Evolutionary conservation across 2,329 filamentous ascomycete genomes (phyloP).

Genomic region (Scedosporium boydii): DNA sequence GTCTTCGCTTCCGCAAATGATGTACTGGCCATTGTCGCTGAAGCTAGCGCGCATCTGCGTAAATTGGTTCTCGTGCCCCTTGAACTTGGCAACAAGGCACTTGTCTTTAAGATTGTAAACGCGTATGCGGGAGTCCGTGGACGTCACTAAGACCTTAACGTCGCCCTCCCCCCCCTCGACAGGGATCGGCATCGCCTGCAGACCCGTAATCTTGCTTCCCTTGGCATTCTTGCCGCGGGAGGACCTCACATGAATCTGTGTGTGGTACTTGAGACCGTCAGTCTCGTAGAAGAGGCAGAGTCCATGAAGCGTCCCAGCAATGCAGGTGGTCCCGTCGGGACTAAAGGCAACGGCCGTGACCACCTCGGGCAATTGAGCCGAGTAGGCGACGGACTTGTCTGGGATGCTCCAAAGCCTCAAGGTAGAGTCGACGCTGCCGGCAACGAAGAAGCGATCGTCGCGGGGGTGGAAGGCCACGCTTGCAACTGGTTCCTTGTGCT

Average conservation of each 20-base stretch:
- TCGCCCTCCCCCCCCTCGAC: slow-evolving; percentile 41
- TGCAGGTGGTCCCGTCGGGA: slow-evolving; percentile 80
- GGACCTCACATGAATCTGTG: slow-evolving; percentile 87
- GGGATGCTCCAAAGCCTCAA: slow-evolving; percentile 93
- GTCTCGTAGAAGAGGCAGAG: slow-evolving; percentile 88
- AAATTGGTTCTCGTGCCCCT: slow-evolving; percentile 80
- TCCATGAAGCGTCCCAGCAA: slow-evolving; percentile 80
- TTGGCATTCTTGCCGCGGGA: slow-evolving; percentile 89
- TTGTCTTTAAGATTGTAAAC: slow-evolving; percentile 85
- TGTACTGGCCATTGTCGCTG: slow-evolving; percentile 74
- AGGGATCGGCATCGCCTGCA: slow-evolving; percentile 61
- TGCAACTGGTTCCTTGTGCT: slow-evolving; percentile 90
- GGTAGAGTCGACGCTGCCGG: slow-evolving; percentile 82
- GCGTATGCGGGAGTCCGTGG: slow-evolving; percentile 86
- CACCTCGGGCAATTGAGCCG: slow-evolving; percentile 68
- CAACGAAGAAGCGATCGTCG: slow-evolving; percentile 94
- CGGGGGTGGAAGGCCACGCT: slow-evolving; percentile 89
- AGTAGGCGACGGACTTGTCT: slow-evolving; percentile 85
- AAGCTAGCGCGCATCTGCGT: slow-evolving; percentile 87
- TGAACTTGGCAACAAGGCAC: slow-evolving; percentile 77
- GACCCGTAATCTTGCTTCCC: slow-evolving; percentile 94
- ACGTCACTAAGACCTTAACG: slow-evolving; percentile 79
- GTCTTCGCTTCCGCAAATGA: slow-evolving; percentile 92
- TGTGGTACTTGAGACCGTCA: slow-evolving; percentile 73
- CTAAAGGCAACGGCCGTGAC: slow-evolving; percentile 92